Evolutionary conservation across 1,284 basidiomycete species (phyloP).

Genomic region (Ganoderma sp.): DNA sequence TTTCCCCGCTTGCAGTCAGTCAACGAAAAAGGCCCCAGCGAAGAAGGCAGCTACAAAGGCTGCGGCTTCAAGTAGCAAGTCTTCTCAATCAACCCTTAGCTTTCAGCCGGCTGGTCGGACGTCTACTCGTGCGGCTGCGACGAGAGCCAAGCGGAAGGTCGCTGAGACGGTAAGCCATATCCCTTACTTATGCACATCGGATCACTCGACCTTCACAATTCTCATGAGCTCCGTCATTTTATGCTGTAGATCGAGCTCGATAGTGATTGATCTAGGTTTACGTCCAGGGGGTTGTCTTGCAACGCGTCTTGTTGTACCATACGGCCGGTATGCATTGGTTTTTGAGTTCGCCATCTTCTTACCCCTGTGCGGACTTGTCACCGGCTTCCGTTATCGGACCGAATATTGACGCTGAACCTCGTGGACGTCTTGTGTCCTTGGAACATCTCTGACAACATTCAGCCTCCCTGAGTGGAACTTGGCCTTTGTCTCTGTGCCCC

Average conservation of each 20-base stretch:
- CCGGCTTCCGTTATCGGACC: conserved; percentile 5
- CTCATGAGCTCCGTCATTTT: neutral
- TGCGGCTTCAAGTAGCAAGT: conserved; percentile 35
- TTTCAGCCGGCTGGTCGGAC: conserved; percentile 69
- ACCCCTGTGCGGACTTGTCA: neutral
- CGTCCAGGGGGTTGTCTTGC: neutral
- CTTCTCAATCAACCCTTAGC: conserved; percentile 62
- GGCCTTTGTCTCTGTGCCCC: conserved; percentile 8
- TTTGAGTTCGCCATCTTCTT: conserved; percentile 7
- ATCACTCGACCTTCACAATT: neutral
- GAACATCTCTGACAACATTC: neutral
- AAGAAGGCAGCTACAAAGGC: conserved; percentile 51
- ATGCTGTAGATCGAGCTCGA: conserved; percentile 34
- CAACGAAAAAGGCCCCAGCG: conserved; percentile 60
- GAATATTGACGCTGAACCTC: neutral
- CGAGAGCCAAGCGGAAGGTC: conserved; percentile 37
- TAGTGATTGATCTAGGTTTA: conserved; percentile 27
- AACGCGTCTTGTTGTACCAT: conserved; percentile 17
- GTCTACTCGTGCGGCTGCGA: conserved; percentile 38
- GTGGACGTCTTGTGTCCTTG: neutral
- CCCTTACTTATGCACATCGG: neutral
- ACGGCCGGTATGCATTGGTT: neutral
- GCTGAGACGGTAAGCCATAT: conserved; percentile 35
- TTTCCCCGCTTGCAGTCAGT: conserved; percentile 39
- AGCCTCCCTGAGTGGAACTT: neutral